These are phyloP conservation scores for Isabelozyma rhagii DNA, from an alignment of 805 yeast genomes.

Conservation along the genomic window DNA sequence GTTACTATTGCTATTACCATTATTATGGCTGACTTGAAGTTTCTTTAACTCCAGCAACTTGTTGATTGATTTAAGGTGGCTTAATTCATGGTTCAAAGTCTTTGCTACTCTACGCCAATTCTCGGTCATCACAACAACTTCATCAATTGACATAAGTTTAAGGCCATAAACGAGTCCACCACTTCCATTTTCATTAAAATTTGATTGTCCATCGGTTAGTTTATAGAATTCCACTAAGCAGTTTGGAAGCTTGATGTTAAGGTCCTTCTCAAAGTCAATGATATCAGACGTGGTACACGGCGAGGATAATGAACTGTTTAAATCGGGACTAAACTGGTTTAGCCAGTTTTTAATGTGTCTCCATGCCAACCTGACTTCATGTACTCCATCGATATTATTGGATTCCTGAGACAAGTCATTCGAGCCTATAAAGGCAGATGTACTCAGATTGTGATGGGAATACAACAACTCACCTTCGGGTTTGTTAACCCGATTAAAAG, in stretches of 20 bases:
- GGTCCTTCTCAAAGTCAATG: constrained; percentile 77
- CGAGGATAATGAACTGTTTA: constrained; percentile 70
- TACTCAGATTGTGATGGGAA: constrained; percentile 23
- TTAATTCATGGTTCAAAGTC: constrained; percentile 24
- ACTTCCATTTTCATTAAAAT: constrained; percentile 64
- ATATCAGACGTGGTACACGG: constrained; percentile 82
- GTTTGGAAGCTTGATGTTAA: constrained; percentile 69
- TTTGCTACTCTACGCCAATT: constrained; percentile 79
- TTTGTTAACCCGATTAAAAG: constrained; percentile 40
- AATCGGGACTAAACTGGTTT: constrained; percentile 71
- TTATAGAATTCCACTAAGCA: constrained; percentile 78
- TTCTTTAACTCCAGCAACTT: constrained; percentile 18
- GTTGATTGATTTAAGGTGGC: constrained; percentile 15
- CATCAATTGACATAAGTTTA: constrained; percentile 76
- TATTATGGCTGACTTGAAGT: constrained; percentile 16
- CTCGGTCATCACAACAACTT: constrained; percentile 73
- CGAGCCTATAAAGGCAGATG: constrained; percentile 14
- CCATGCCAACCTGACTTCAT: constrained; percentile 81
- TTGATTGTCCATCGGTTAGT: constrained; percentile 83
- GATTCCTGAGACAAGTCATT: constrained; percentile 30
- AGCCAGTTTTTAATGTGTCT: constrained; percentile 85
- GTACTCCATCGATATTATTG: constrained; percentile 56
- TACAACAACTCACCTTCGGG: constrained; percentile 35
- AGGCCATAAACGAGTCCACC: constrained; percentile 77
- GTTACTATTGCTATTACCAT: constrained; percentile 5